phyloP scores from a whole-genome alignment of 2,329 filamentous ascomycete genomes.

The Rutstroemia sp. region DNA sequence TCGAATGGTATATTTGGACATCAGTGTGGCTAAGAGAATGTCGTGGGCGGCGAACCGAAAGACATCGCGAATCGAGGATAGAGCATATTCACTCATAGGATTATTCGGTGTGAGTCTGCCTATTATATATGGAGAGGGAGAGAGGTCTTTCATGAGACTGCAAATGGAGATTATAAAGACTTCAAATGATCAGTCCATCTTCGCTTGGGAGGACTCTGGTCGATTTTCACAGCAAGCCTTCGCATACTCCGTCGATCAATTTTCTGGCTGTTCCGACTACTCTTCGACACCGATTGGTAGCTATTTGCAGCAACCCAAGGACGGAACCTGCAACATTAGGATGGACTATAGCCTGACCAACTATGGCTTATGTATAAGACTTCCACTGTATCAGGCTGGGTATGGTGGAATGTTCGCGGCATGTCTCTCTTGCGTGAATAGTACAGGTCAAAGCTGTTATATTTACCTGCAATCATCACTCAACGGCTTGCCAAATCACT shows the following conservation, averaged over 20 bases:
- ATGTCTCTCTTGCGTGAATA: neutral
- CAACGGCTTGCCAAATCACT: neutral
- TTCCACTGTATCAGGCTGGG: neutral
- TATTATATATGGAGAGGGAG: neutral
- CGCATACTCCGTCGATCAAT: neutral
- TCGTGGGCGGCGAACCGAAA: slow-evolving; percentile 1
- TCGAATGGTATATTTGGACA: neutral
- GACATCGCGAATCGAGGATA: slow-evolving; percentile 1
- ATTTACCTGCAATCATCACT: neutral
- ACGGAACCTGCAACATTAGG: neutral
- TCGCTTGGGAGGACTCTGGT: slow-evolving; percentile 2
- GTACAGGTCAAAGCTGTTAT: neutral
- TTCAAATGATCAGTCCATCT: neutral
- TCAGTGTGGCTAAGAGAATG: neutral
- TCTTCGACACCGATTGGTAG: neutral
- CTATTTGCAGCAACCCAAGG: neutral
- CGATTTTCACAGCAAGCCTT: neutral
- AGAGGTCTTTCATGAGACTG: neutral
- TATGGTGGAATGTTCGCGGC: neutral
- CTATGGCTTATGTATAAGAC: neutral
- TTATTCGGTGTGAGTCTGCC: slow-evolving; percentile 1
- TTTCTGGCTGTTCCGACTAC: neutral
- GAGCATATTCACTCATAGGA: slow-evolving; percentile 3
- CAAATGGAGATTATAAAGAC: slow-evolving; percentile 4
- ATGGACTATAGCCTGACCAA: neutral